phyloP scores from a whole-genome alignment of 768 basidiomycete genomes.

The Pisolithus orientalis region DNA sequence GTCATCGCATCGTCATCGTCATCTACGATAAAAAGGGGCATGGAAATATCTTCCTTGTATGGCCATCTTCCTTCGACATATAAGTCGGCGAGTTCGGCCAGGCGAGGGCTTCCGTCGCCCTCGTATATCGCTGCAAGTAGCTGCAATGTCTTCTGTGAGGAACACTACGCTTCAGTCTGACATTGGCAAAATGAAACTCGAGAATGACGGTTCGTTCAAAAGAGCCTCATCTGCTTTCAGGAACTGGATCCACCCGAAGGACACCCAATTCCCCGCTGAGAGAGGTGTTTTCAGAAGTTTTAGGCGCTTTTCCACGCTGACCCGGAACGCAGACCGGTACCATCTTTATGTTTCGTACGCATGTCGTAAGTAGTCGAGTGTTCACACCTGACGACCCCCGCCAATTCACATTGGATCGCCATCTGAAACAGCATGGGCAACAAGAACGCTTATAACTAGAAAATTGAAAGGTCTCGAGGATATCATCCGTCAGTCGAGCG shows the following conservation, averaged over 20 bases:
- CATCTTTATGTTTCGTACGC: constrained; percentile 86
- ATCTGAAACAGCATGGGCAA: constrained; percentile 73
- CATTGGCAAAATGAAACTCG: constrained; percentile 48
- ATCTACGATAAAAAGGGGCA: not conserved
- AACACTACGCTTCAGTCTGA: constrained; percentile 39
- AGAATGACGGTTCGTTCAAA: constrained; percentile 63
- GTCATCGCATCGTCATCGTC: not conserved
- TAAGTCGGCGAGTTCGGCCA: constrained; percentile 3
- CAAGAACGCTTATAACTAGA: constrained; percentile 80
- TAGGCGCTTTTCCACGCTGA: not conserved
- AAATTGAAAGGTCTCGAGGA: constrained; percentile 90
- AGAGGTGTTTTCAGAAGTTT: constrained; percentile 43
- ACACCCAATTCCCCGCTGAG: constrained; percentile 66
- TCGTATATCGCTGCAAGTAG: not conserved
- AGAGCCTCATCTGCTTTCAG: constrained; percentile 48
- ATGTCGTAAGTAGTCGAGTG: constrained; percentile 55
- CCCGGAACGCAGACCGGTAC: constrained; percentile 59
- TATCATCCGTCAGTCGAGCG: constrained; percentile 56
- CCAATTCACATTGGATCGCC: not conserved
- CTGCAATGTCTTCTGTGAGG: constrained; percentile 24
- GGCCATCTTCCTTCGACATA: constrained; percentile 5
- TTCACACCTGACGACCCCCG: not conserved
- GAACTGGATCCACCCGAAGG: constrained; percentile 42
- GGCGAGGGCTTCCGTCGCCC: not conserved
- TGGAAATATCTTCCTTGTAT: constrained; percentile 12